Percentiles rank a stretch among this genome's conserved stretches.
These are phyloP conservation scores for Candida tallmaniae DNA, from an alignment of 805 yeast species.

Conservation along the genomic window DNA sequence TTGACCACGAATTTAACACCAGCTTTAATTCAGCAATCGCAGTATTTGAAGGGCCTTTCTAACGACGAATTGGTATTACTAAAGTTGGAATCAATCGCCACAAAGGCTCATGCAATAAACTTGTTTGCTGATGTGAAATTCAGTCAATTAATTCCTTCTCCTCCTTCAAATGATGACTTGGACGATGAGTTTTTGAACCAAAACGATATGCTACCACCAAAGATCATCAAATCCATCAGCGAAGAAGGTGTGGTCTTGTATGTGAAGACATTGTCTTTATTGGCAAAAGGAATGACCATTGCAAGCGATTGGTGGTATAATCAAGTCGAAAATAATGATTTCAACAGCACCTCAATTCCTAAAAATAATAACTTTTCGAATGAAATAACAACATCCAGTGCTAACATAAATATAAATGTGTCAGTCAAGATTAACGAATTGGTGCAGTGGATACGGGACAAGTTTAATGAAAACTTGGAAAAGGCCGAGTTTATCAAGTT, in stretches of 20 bases:
- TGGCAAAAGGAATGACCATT: constrained; percentile 80
- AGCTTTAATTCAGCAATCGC: constrained; percentile 17
- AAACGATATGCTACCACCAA: constrained; percentile 49
- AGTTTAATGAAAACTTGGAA: constrained; percentile 83
- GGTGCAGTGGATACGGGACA: constrained; percentile 89
- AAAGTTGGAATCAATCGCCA: constrained; percentile 69
- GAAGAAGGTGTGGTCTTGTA: constrained; percentile 86
- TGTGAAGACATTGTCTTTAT: constrained; percentile 74
- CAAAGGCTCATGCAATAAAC: constrained; percentile 86
- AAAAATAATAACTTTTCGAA: neutral
- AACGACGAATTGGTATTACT: constrained; percentile 36
- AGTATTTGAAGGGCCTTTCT: constrained; percentile 12
- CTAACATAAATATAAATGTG: constrained; percentile 14
- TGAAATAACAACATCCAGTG: constrained; percentile 3
- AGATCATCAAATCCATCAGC: constrained; percentile 55
- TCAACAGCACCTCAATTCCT: constrained; percentile 5
- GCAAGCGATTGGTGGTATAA: constrained; percentile 90
- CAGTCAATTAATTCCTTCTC: constrained; percentile 75
- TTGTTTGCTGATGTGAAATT: constrained; percentile 89
- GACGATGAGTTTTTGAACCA: constrained; percentile 34
- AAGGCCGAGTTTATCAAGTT: constrained; percentile 77
- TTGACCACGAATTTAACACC: constrained; percentile 16
- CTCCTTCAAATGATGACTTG: constrained; percentile 43
- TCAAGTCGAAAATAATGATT: constrained; percentile 14
- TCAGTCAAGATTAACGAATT: constrained; percentile 52